Percentiles rank a stretch among this genome's conserved stretches.
phyloP scores from a whole-genome alignment of 371 early-diverging fungal genomes.

The Rhizopus microsporus region DNA sequence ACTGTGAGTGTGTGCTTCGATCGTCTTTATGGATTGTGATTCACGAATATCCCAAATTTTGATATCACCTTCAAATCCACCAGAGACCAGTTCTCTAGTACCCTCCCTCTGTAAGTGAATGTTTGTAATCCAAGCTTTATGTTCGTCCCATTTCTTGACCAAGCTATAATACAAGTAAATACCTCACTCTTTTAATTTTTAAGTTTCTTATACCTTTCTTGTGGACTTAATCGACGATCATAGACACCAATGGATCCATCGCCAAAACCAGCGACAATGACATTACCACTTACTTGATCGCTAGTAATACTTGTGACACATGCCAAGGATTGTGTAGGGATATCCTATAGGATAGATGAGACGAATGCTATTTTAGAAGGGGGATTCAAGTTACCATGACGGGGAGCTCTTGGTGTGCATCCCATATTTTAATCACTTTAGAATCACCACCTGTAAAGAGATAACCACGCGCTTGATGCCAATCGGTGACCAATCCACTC shows the following conservation, averaged over 20 bases:
- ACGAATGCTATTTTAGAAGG: neutral
- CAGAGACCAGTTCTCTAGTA: slow-evolving; percentile 61
- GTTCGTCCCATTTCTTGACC: slow-evolving; percentile 67
- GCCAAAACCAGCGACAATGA: slow-evolving; percentile 78
- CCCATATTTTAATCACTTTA: slow-evolving; percentile 78
- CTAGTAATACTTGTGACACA: slow-evolving; percentile 75
- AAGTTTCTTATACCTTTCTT: slow-evolving; percentile 49
- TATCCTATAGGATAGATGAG: slow-evolving; percentile 48
- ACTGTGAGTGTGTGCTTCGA: slow-evolving; percentile 50
- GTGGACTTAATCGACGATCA: slow-evolving; percentile 66
- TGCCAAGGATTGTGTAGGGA: slow-evolving; percentile 66
- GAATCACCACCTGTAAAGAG: slow-evolving; percentile 78
- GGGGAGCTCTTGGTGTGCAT: slow-evolving; percentile 77
- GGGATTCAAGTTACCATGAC: slow-evolving; percentile 52
- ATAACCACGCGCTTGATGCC: slow-evolving; percentile 77
- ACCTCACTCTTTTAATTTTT: slow-evolving; percentile 3
- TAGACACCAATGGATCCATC: slow-evolving; percentile 83
- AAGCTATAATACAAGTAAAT: slow-evolving; percentile 30
- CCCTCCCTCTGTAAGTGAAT: slow-evolving; percentile 68
- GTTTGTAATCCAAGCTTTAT: slow-evolving; percentile 63
- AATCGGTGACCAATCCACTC: slow-evolving; percentile 71
- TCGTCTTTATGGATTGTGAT: slow-evolving; percentile 48
- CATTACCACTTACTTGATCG: slow-evolving; percentile 66
- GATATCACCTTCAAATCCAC: slow-evolving; percentile 69
- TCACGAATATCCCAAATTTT: slow-evolving; percentile 85